Percentiles rank a stretch among this genome's conserved stretches.
phyloP scores from a whole-genome alignment of 441 rosid species.

The Hura crepitans region DNA sequence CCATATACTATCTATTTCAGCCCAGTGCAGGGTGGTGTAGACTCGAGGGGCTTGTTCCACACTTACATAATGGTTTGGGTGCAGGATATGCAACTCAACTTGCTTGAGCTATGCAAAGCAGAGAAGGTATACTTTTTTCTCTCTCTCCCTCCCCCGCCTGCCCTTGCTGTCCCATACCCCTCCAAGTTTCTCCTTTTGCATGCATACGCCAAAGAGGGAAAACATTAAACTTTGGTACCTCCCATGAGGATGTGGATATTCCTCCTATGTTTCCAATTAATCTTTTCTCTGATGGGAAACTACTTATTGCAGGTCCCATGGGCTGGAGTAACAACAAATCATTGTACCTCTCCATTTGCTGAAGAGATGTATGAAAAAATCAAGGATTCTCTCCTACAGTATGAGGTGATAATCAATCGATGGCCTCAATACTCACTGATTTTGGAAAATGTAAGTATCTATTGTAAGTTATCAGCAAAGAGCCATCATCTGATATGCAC shows the following conservation, averaged over 20 bases:
- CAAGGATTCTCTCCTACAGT: slow-evolving; percentile 61
- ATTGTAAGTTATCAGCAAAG: not conserved
- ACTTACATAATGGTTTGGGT: slow-evolving; percentile 86
- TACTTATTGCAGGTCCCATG: slow-evolving; percentile 62
- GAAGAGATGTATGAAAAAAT: slow-evolving; percentile 90
- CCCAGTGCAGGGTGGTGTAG: slow-evolving; percentile 71
- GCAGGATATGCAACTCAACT: slow-evolving; percentile 87
- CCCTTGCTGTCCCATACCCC: not conserved
- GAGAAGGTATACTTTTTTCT: slow-evolving; percentile 61
- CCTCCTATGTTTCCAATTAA: not conserved
- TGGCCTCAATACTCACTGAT: slow-evolving; percentile 91
- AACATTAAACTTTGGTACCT: not conserved
- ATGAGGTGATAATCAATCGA: slow-evolving; percentile 81
- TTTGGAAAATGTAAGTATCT: slow-evolving; percentile 70
- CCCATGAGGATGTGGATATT: not conserved
- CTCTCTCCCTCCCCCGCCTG: not conserved
- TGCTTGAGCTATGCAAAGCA: slow-evolving; percentile 86
- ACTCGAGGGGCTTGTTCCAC: slow-evolving; percentile 69
- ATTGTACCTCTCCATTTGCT: slow-evolving; percentile 90
- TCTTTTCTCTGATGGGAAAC: slow-evolving; percentile 14
- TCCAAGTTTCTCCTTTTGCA: not conserved
- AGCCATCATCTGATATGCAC: not conserved
- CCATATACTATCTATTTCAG: slow-evolving; percentile 39
- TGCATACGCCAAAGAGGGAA: not conserved
- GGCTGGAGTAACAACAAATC: slow-evolving; percentile 80